phyloP scores from a whole-genome alignment of 495 filamentous ascomycete genomes.

The Emericellopsis terricola region DNA sequence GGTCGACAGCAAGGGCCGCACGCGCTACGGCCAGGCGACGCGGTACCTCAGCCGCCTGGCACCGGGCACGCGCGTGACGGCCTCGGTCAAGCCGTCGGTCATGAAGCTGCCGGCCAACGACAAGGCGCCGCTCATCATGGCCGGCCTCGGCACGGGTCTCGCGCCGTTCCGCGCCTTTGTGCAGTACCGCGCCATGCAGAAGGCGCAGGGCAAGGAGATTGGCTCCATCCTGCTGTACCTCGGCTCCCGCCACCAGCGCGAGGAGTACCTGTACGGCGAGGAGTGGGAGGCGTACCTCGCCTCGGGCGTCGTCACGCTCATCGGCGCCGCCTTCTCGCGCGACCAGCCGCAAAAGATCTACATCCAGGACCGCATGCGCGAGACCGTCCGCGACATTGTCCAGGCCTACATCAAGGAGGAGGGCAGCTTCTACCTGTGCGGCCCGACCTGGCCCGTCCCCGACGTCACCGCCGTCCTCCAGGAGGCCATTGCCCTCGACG shows the following conservation, averaged over 20 bases:
- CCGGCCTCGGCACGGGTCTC: conserved; percentile 92
- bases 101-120: conserved; percentile 82
- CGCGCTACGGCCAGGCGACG: conserved; percentile 84
- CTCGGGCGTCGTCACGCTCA: conserved; percentile 83
- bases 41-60: conserved; percentile 62
- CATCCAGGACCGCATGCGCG: conserved; percentile 94
- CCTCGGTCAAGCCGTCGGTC: conserved; percentile 89
- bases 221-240: conserved; percentile 90
- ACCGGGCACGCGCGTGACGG: conserved; percentile 62
- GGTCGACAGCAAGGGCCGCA: conserved; percentile 73
- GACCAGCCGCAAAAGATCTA: conserved; percentile 98
- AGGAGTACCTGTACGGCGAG: conserved; percentile 97
- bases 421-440: conserved; percentile 90
- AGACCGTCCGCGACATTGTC: conserved; percentile 70
- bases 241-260: conserved; percentile 88
- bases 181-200: conserved; percentile 94
- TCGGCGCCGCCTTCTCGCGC: conserved; percentile 87
- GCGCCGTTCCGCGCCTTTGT: conserved; percentile 97
- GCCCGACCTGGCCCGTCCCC: conserved; percentile 97
- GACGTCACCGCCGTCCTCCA: conserved; percentile 87
- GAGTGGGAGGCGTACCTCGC: conserved; percentile 98
- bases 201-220: conserved; percentile 84
- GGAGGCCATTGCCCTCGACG: conserved; percentile 75
- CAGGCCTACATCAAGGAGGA: conserved; percentile 77
- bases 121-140: conserved; percentile 92